These are phyloP conservation scores for Grammothele lineata DNA, from an alignment of 768 basidiomycete species.

Conservation along the genomic window DNA sequence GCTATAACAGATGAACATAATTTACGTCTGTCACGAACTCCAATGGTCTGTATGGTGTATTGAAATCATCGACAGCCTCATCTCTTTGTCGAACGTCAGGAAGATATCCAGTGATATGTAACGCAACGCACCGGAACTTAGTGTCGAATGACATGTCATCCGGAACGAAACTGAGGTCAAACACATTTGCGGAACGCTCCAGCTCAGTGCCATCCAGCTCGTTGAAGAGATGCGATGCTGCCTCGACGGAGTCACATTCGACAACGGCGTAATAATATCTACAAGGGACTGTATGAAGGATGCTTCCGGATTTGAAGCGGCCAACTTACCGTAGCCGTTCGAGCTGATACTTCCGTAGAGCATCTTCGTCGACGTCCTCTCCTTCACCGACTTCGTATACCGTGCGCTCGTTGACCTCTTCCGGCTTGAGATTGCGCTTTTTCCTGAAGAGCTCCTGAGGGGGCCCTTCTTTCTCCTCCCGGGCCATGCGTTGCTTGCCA, in stretches of 20 bases:
- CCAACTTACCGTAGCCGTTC: constrained; percentile 77
- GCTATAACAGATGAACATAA: constrained; percentile 6
- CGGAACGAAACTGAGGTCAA: constrained; percentile 92
- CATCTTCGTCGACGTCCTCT: constrained; percentile 84
- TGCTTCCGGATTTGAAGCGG: neutral
- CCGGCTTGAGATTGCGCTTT: constrained; percentile 35
- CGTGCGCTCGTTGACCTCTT: constrained; percentile 59
- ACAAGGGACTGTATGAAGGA: neutral
- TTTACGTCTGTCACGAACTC: constrained; percentile 93
- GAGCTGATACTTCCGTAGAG: constrained; percentile 86
- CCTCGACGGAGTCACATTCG: constrained; percentile 73
- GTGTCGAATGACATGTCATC: constrained; percentile 83
- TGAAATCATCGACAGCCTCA: constrained; percentile 68
- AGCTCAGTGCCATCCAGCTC: constrained; percentile 95
- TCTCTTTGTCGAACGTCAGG: constrained; percentile 50
- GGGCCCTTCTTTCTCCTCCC: constrained; percentile 89
- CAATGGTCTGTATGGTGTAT: constrained; percentile 60
- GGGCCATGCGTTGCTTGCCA: constrained; percentile 80
- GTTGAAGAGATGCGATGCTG: constrained; percentile 74
- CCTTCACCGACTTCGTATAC: constrained; percentile 65
- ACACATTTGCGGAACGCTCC: constrained; percentile 93
- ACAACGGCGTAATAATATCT: constrained; percentile 97
- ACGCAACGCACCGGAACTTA: constrained; percentile 54
- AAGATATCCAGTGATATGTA: neutral
- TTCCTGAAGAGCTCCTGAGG: constrained; percentile 79